Conservation (phyloP, 176 grass and related monocot genomes). For the Rhynchospora breviuscula region DNA sequence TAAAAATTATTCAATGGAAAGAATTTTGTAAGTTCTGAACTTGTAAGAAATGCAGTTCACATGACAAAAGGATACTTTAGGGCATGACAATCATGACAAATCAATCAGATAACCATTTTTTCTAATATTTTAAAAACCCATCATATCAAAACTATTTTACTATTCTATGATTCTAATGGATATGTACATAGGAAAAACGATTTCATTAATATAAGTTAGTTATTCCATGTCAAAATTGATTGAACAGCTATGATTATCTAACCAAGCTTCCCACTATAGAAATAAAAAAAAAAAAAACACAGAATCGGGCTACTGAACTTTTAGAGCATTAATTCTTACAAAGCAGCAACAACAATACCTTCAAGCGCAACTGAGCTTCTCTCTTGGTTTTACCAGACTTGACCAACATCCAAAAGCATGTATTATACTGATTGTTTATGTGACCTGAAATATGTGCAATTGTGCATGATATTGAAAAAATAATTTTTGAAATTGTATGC, state of each 20-base stretch:
- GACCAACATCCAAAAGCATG: constrained; percentile 79
- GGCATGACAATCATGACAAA: no score
- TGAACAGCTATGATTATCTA: not conserved
- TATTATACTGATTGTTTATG: constrained; percentile 63
- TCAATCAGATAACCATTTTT: no score
- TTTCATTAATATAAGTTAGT: not conserved
- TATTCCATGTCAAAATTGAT: not conserved
- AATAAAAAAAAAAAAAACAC: not conserved
- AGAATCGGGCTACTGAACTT: not conserved
- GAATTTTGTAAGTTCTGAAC: not conserved
- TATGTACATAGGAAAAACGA: not conserved
- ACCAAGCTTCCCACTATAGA: constrained; percentile 3
- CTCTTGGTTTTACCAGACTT: constrained; percentile 63
- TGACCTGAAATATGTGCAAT: constrained; percentile 53
- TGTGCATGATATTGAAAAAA: not conserved
- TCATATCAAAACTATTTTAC: not conserved
- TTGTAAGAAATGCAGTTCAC: not conserved
- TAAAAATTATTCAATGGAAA: not conserved
- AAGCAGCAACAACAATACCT: constrained; percentile 42
- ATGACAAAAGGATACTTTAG: no score
- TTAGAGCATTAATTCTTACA: not conserved
- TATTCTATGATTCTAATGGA: not conserved
- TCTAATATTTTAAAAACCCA: not conserved
- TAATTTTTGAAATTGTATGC: not conserved
- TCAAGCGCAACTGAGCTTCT: constrained; percentile 56